These are phyloP conservation scores for Torulaspora globosa DNA, from an alignment of 1,139 yeast species.

Conservation along the genomic window DNA sequence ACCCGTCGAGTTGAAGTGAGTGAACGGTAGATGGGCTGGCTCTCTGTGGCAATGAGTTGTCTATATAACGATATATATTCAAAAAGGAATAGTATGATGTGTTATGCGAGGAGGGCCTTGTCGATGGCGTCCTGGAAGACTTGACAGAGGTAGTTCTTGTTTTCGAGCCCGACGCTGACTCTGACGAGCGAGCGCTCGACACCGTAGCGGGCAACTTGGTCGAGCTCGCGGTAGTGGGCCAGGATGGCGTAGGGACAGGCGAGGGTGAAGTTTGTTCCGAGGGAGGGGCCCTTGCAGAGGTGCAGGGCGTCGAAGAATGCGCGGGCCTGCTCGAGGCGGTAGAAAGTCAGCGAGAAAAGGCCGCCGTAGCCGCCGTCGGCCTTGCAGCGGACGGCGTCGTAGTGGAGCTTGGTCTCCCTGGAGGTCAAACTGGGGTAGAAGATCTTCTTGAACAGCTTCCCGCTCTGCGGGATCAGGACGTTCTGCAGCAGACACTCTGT, in stretches of 20 bases:
- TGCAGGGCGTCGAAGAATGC: conserved; percentile 70
- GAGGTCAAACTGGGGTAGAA: conserved; percentile 63
- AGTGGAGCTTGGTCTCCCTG: conserved; percentile 51
- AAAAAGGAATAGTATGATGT: conserved; percentile 5
- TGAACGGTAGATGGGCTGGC: not conserved
- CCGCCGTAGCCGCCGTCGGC: conserved; percentile 91
- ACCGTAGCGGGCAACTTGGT: conserved; percentile 79
- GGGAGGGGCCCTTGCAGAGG: conserved; percentile 87
- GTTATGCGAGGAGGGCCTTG: conserved; percentile 13
- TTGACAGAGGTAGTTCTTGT: conserved; percentile 46
- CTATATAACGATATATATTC: conserved; percentile 11
- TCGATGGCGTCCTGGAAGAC: conserved; percentile 52
- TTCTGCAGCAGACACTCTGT: conserved; percentile 53
- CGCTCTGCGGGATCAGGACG: conserved; percentile 43
- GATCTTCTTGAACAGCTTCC: conserved; percentile 50
- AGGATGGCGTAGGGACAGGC: conserved; percentile 88
- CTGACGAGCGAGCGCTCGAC: conserved; percentile 77
- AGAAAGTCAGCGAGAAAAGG: conserved; percentile 70
- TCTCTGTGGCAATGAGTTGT: not conserved
- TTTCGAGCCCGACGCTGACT: conserved; percentile 80
- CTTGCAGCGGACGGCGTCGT: conserved; percentile 61
- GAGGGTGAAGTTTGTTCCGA: conserved; percentile 90
- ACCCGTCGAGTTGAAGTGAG: conserved; percentile 37
- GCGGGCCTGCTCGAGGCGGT: conserved; percentile 61
- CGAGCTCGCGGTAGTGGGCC: conserved; percentile 83